Evolutionary conservation across 2,329 filamentous ascomycete genomes (phyloP).

Genomic region (Periglandula ipomoeae): DNA sequence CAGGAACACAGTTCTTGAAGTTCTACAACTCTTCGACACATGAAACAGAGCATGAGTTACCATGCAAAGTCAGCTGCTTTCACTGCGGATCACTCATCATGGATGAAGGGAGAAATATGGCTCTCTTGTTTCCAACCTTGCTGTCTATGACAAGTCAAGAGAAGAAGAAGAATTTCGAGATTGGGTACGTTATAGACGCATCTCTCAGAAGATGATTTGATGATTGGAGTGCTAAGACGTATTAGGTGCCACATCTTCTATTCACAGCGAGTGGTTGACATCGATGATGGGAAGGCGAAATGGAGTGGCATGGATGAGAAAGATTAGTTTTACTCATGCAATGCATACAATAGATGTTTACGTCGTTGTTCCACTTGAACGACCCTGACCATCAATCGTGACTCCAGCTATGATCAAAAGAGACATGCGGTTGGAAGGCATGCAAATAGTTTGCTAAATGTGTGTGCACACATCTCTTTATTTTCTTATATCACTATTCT

Average conservation of each 20-base stretch:
- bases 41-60: not conserved
- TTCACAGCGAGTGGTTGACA: not conserved
- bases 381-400: too few species aligned
- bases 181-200: not conserved
- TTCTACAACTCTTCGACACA: not conserved
- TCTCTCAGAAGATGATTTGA: too few species aligned
- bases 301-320: not conserved
- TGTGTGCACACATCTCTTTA: too few species aligned
- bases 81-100: not conserved
- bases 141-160: not conserved
- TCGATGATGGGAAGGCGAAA: conserved; percentile 2
- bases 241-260: not conserved
- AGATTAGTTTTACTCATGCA: too few species aligned
- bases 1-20: not conserved
- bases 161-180: not conserved
- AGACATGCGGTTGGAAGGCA: too few species aligned
- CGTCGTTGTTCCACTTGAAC: too few species aligned
- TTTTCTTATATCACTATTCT: too few species aligned
- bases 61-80: not conserved
- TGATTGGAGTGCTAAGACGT: too few species aligned
- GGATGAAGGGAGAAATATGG: conserved; percentile 1
- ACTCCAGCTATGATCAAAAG: too few species aligned
- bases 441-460: too few species aligned
- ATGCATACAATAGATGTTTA: too few species aligned
- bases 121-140: not conserved